Percentiles rank a stretch among this genome's conserved stretches.
Evolutionary conservation across 2,329 filamentous ascomycete genomes (phyloP).

Genomic region (Pyrenochaeta sp.): DNA sequence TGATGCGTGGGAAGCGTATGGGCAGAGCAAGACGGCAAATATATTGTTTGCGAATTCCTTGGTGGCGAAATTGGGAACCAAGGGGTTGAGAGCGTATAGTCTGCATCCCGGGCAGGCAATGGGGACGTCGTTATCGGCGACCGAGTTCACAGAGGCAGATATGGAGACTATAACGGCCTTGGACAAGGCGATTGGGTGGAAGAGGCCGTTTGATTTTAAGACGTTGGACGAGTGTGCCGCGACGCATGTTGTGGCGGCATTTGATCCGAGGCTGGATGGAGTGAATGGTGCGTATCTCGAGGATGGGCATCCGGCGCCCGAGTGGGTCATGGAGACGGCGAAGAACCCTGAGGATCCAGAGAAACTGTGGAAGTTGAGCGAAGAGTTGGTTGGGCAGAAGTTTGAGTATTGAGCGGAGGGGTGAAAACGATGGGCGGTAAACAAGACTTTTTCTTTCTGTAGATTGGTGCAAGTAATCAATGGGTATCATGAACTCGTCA

Average conservation of each 20-base stretch:
- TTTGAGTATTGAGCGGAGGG: constrained; percentile 28
- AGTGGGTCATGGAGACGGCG: constrained; percentile 26
- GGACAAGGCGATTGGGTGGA: constrained; percentile 29
- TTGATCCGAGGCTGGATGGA: constrained; percentile 31
- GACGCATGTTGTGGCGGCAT: constrained; percentile 41
- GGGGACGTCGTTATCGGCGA: constrained; percentile 29
- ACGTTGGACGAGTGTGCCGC: constrained; percentile 36
- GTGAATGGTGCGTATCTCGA: constrained; percentile 39
- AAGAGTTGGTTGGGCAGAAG: constrained; percentile 38
- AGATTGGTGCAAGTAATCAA: constrained; percentile 3
- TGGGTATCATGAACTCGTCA: constrained; percentile 31
- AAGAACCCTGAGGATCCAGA: constrained; percentile 31
- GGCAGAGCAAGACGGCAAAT: constrained; percentile 62
- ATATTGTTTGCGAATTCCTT: constrained; percentile 44
- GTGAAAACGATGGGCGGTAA: not conserved
- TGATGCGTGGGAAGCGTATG: constrained; percentile 56
- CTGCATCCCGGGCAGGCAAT: constrained; percentile 39
- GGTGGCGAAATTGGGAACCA: constrained; percentile 27
- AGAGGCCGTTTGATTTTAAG: constrained; percentile 30
- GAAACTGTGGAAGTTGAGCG: constrained; percentile 43
- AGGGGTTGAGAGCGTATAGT: constrained; percentile 34
- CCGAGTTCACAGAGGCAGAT: constrained; percentile 28
- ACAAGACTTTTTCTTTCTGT: not conserved
- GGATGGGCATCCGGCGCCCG: constrained; percentile 25
- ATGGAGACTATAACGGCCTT: constrained; percentile 16